Evolutionary conservation across 2,329 filamentous ascomycete genomes (phyloP), one percentile per base, ranked within the genome.

Genomic region (Trichoderma polysporum): DNA sequence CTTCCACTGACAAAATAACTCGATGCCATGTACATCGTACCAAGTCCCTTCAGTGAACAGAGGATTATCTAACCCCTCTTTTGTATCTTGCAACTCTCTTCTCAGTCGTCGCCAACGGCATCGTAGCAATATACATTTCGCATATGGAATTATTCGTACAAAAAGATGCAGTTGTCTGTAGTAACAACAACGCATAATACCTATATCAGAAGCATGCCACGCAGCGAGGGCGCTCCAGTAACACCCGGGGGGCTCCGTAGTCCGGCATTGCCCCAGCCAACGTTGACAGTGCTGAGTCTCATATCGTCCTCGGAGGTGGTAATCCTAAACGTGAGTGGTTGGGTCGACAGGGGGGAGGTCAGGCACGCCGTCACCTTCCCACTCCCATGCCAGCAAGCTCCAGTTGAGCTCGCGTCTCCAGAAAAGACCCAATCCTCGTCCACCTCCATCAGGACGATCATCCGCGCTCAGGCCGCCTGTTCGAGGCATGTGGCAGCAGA

Each of bases 391-490:
- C 74, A 94, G 80, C 76, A 94, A 85, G 77, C 91, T 93, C 92
- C 92, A 94, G 80, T 95, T 95, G 74, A 95, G 82, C 80, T 94
- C 91, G 73, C 88, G 86, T 73, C 88, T 85, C 88, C 88, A 91
- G 75, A 90, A 90, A 52, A 91, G 80, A 41, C 88, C 88, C 72
- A 90, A 83, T n/a, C 88, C 88, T 73, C 84, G 83, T 69, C 85
- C 85, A 72, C 84, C 83, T 73, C 82, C 81, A 71, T 83, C 78
- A 69, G 84, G 82, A 71, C 86, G 86, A 75, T 88, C 86, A 77
- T 97, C 93, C 25, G 93, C 90, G 73, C 90, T 91, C 80, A 97
- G 83, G 50, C 92, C 94, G 58, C 94, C 94, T 13, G 91, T 96
- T 70, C 87, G 81, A 54, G 86, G 85, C 91, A 97, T 95, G 65